phyloP scores from a whole-genome alignment of 108 stramenopile species.

The Epipyxis sp. region DNA sequence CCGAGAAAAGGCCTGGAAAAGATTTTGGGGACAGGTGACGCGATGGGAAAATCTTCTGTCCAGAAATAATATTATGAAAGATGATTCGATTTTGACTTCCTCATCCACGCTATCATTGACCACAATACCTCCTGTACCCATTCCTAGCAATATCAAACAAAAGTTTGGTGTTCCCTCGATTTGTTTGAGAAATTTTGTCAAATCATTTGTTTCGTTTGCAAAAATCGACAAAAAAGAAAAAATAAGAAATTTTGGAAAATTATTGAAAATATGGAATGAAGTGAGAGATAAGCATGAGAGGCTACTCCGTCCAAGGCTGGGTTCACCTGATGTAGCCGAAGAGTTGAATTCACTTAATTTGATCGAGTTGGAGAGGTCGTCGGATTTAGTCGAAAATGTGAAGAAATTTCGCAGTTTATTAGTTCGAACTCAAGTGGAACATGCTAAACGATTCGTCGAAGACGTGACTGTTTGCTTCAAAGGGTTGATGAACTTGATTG shows the following conservation, averaged over 20 bases:
- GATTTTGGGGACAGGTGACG: conserved; percentile 39
- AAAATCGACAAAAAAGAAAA: neutral
- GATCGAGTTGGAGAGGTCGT: conserved; percentile 36
- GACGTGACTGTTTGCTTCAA: neutral
- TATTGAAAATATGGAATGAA: conserved; percentile 34
- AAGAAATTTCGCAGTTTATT: conserved; percentile 11
- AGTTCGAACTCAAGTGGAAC: conserved; percentile 6
- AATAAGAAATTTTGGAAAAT: conserved; percentile 29
- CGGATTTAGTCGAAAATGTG: conserved; percentile 37
- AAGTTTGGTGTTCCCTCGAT: neutral
- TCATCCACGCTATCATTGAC: neutral
- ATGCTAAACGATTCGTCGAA: neutral
- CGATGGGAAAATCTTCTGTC: conserved; percentile 44
- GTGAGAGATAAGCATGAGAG: conserved; percentile 41
- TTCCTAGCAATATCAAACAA: too few relatives aligned
- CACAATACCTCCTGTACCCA: neutral
- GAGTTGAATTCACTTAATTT: conserved; percentile 40
- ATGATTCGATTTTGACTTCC: neutral
- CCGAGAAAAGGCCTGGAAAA: conserved; percentile 33
- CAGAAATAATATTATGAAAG: neutral
- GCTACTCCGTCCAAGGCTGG: conserved; percentile 42
- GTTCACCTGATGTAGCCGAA: conserved; percentile 42
- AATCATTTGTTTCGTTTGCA: neutral
- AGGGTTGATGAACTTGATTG: neutral
- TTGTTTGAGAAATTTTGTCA: neutral